Base-by-base conservation (phyloP, 2,329 filamentous ascomycete species). In the Colletotrichum chrysophilum region DNA sequence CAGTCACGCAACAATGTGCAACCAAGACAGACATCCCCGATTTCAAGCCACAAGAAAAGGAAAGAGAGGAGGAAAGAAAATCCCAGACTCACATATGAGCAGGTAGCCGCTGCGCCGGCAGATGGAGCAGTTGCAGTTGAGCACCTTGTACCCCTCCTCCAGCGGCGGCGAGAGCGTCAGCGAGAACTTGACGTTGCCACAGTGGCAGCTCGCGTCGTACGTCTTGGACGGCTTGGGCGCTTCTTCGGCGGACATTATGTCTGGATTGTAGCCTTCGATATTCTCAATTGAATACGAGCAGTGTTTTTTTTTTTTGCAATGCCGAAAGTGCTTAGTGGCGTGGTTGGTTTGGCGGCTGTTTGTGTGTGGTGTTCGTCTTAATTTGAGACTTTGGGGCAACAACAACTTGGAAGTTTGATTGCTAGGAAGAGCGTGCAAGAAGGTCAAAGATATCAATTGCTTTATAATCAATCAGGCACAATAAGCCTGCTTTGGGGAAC, bases 111-210 rank as follows among this genome's bases (percentile, higher is more conserved):
- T 85, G n/a, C 87, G 84, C 1, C 82, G 80, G 79, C 89, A 91
- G 73, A 88, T 87, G 43, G 89, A 91, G 80, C 90, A 91, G 79
- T 87, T 89, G 84, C 90, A 91, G 24, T 85, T 79, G n/a, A 87
- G 62, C 5, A 89, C 85, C 74, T 84, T 81, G 77, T 87, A 83
- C 14, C 74, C 74, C 77, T 87, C 81, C 5, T 86, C 83, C 32
- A 91, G 83, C 30, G 88, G 86, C 28, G 89, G 88, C 34, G 86
- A 87, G 60, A 91, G 84, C 24, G 84, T 86, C 32, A 89, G 83
- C 16, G 85, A 83, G 78, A 89, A 88, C 75, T 85, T 82, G 75
- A 91, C 85, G 69, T 85, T 85, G 60, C 88, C 89, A 80, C 89
- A 91, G 79, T 91, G 89, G 77, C 89, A 91, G 71, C 86, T 87